These are phyloP conservation scores for Paralagenidium karlingii DNA, from an alignment of 352 stramenopile species.

Conservation along the genomic window DNA sequence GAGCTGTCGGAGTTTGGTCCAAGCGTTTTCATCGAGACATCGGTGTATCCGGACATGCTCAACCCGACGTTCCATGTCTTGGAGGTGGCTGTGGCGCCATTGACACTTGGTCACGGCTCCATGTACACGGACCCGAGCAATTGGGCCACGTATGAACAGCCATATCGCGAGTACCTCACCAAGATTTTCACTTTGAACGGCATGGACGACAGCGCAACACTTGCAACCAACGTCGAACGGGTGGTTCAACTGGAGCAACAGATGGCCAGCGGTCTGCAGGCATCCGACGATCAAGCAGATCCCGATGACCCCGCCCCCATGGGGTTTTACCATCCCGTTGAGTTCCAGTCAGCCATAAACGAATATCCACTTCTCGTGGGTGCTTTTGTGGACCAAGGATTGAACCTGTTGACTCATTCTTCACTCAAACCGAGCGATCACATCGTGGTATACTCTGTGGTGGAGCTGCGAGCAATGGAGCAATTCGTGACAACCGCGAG, in stretches of 20 bases:
- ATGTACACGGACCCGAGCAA: conserved; percentile 88
- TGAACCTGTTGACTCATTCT: too few species aligned
- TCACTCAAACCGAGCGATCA: too few species aligned
- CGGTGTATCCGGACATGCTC: conserved; percentile 64
- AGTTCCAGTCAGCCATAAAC: conserved; percentile 26
- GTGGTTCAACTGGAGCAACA: conserved; percentile 80
- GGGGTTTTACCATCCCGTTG: conserved; percentile 90
- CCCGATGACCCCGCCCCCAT: conserved; percentile 63
- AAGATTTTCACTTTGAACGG: conserved; percentile 58
- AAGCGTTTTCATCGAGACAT: conserved; percentile 68
- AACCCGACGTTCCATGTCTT: conserved; percentile 71
- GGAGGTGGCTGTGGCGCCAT: conserved; percentile 67
- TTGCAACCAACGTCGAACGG: too few species aligned
- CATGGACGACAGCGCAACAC: conserved; percentile 17
- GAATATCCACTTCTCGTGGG: conserved; percentile 45
- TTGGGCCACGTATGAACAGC: conserved; percentile 52
- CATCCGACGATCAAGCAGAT: conserved; percentile 82
- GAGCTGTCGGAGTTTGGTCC: conserved; percentile 39
- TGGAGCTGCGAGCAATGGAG: conserved; percentile 23
- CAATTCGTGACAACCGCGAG: conserved; percentile 36
- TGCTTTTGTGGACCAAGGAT: conserved; percentile 32
- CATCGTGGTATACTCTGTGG: too few species aligned
- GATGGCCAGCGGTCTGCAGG: conserved; percentile 77
- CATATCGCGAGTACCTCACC: conserved; percentile 69
- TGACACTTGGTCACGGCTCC: conserved; percentile 82